A percentile compares a stretch with the other conserved stretches of the same genome.
Evolutionary conservation across 2,329 filamentous ascomycete species (phyloP).

Genomic region (Nothophaeocryptopus gaeumannii): DNA sequence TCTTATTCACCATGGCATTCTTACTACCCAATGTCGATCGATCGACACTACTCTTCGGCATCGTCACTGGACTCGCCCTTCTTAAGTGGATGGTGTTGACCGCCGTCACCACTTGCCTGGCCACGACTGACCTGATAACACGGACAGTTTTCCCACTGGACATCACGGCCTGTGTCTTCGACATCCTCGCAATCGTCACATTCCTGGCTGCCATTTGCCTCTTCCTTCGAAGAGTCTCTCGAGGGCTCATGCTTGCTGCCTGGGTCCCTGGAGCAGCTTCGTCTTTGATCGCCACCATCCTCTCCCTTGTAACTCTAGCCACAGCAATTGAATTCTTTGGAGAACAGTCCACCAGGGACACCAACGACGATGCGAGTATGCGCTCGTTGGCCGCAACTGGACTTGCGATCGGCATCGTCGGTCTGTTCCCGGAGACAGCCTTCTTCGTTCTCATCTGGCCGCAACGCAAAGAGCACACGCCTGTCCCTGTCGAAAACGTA

Average conservation of each 20-base stretch:
- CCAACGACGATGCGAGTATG: neutral
- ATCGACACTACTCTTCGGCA: conserved; percentile 17
- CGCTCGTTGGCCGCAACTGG: conserved; percentile 24
- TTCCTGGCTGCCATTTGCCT: conserved; percentile 16
- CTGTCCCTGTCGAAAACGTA: conserved; percentile 1
- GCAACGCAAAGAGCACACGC: conserved; percentile 2
- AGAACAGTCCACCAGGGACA: neutral
- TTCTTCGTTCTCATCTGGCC: conserved; percentile 29
- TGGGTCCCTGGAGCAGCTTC: conserved; percentile 14
- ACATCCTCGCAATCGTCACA: conserved; percentile 22
- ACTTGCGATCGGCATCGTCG: conserved; percentile 28
- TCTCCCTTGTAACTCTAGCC: conserved; percentile 15
- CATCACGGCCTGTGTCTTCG: conserved; percentile 22
- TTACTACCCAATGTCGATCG: conserved; percentile 17
- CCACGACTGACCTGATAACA: conserved; percentile 12
- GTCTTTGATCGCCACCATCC: conserved; percentile 15
- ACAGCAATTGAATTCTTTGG: conserved; percentile 3
- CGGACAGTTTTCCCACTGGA: conserved; percentile 16
- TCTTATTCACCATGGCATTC: conserved; percentile 15
- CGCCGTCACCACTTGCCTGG: conserved; percentile 21
- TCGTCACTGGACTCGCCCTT: conserved; percentile 17
- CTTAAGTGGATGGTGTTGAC: conserved; percentile 19
- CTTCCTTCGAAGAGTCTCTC: conserved; percentile 19
- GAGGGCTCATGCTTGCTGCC: conserved; percentile 11
- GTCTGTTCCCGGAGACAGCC: conserved; percentile 24